phyloP scores from a whole-genome alignment of 2,329 filamentous ascomycete species.

The Cladorrhinum sp. region DNA sequence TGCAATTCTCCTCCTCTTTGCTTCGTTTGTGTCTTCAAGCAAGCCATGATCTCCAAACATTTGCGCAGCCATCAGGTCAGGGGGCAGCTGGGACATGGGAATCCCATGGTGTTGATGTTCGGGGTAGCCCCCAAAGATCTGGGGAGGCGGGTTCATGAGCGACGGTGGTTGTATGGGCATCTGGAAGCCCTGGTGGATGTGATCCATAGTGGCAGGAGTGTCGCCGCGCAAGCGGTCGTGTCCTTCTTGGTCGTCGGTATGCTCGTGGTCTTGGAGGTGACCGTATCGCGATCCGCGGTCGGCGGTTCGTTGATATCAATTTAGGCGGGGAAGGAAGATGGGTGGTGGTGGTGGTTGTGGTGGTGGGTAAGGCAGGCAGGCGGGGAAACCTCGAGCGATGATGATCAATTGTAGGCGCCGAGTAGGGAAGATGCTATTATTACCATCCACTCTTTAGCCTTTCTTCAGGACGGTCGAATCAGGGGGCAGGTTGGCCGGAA shows the following conservation, averaged over 20 bases:
- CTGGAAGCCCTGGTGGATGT: conserved; percentile 51
- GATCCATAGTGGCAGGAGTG: conserved; percentile 42
- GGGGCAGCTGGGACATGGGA: conserved; percentile 52
- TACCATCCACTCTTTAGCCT: conserved; percentile 19
- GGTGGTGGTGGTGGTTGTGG: neutral
- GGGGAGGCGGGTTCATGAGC: conserved; percentile 64
- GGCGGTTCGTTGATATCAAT: conserved; percentile 4
- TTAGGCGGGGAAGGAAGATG: conserved; percentile 2
- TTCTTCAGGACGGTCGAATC: conserved; percentile 9
- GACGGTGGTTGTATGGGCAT: conserved; percentile 56
- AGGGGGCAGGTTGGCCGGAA: conserved; percentile 15
- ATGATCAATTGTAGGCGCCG: conserved; percentile 16
- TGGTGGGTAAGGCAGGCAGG: neutral
- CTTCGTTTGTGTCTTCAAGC: conserved; percentile 69
- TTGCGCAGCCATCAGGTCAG: conserved; percentile 54
- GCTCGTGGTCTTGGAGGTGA: neutral
- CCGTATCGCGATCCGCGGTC: neutral
- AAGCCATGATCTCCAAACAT: conserved; percentile 58
- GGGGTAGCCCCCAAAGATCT: conserved; percentile 64
- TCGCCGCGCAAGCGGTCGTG: conserved; percentile 8
- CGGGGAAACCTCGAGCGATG: neutral
- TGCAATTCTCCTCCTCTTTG: conserved; percentile 85
- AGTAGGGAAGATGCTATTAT: conserved; percentile 19
- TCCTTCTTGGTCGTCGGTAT: neutral
- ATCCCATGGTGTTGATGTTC: conserved; percentile 49